Conservation (phyloP, 495 filamentous ascomycete species). For the Aspergillus biplanus region DNA sequence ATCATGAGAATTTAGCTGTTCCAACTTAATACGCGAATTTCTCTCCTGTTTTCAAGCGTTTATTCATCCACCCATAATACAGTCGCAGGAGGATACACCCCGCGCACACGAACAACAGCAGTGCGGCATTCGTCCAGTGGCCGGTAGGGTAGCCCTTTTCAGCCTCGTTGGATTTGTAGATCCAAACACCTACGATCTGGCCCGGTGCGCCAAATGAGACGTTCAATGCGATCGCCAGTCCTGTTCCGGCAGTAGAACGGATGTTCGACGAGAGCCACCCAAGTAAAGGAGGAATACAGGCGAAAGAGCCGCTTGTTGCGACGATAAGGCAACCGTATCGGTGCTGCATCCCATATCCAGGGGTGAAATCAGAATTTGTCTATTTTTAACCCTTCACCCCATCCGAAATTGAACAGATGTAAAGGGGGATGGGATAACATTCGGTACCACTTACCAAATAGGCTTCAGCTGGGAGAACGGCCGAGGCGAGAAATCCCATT, state of each 20-base stretch:
- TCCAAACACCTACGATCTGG: constrained; percentile 74
- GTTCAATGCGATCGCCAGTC: constrained; percentile 70
- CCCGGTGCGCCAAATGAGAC: constrained; percentile 67
- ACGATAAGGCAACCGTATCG: constrained; percentile 74
- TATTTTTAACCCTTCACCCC: background rate
- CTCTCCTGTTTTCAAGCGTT: constrained; percentile 26
- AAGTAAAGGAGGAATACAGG: constrained; percentile 64
- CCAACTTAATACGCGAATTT: constrained; percentile 36
- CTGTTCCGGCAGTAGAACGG: constrained; percentile 62
- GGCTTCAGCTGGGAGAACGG: constrained; percentile 61
- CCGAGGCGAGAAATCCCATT: constrained; percentile 67
- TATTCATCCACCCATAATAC: constrained; percentile 46
- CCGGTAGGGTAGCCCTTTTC: constrained; percentile 68
- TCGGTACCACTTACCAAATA: constrained; percentile 44
- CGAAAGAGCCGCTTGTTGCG: constrained; percentile 60
- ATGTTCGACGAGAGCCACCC: constrained; percentile 74
- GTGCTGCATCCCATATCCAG: constrained; percentile 26
- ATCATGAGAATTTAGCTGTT: no score
- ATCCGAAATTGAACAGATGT: background rate
- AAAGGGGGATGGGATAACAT: background rate
- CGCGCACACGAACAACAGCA: constrained; percentile 43
- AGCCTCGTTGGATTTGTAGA: constrained; percentile 67
- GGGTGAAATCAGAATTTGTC: background rate
- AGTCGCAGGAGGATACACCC: constrained; percentile 42
- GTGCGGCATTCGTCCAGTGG: constrained; percentile 57